phyloP scores from a whole-genome alignment of 2,329 filamentous ascomycete species.

The Aspergillus sp. region DNA sequence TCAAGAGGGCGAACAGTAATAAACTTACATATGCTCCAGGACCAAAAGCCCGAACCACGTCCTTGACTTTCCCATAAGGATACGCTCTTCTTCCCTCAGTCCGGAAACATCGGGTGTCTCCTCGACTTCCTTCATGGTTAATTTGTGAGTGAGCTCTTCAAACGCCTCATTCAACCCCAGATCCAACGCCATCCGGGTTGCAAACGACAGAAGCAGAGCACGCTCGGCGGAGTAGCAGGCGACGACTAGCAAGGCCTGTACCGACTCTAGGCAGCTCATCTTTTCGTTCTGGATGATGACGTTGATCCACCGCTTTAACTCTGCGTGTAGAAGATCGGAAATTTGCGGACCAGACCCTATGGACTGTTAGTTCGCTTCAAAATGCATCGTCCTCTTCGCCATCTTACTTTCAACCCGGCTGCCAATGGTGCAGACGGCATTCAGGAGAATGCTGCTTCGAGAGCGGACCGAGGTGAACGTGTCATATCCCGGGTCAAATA shows the following conservation, averaged over 20 bases:
- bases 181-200: constrained; percentile 52
- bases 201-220: constrained; percentile 51
- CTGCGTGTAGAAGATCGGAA: constrained; percentile 47
- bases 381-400: not conserved
- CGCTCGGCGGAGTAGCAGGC: constrained; percentile 56
- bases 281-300: constrained; percentile 44
- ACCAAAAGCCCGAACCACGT: constrained; percentile 56
- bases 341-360: constrained; percentile 24
- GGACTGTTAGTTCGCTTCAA: not conserved
- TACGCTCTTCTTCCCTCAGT: constrained; percentile 26
- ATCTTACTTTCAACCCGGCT: constrained; percentile 44
- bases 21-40: constrained; percentile 50
- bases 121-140: constrained; percentile 28
- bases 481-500: constrained; percentile 49
- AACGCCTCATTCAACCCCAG: constrained; percentile 47
- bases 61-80: constrained; percentile 45
- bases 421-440: constrained; percentile 54
- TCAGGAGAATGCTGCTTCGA: constrained; percentile 52
- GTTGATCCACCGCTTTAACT: constrained; percentile 47
- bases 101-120: constrained; percentile 12
- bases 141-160: constrained; percentile 36
- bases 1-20: not conserved
- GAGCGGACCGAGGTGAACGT: constrained; percentile 46
- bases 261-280: constrained; percentile 46
- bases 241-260: constrained; percentile 54